Percentiles rank a stretch among this genome's conserved stretches.
phyloP scores from a whole-genome alignment of 352 stramenopile genomes.

The Elongisporangium prolatum region DNA sequence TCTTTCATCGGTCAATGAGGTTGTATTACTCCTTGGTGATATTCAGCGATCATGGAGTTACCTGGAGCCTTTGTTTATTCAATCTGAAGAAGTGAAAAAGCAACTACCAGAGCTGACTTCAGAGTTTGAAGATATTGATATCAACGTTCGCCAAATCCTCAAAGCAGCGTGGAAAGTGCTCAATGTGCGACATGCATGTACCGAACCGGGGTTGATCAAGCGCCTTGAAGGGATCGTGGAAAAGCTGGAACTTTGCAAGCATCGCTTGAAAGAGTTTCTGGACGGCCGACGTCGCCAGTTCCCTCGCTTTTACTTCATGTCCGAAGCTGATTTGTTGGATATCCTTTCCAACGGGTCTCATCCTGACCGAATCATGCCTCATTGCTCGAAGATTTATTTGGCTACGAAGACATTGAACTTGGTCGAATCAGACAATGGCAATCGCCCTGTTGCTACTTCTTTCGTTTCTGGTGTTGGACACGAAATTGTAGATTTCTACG shows the following conservation, averaged over 20 bases:
- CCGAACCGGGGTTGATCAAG: conserved; percentile 82
- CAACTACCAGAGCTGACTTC: conserved; percentile 92
- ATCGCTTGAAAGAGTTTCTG: conserved; percentile 93
- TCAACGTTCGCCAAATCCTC: conserved; percentile 88
- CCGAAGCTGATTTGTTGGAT: conserved; percentile 90
- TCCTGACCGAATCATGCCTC: conserved; percentile 92
- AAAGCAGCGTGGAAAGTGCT: conserved; percentile 81
- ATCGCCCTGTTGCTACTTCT: conserved; percentile 80
- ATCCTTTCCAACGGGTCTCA: conserved; percentile 95
- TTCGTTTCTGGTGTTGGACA: conserved; percentile 94
- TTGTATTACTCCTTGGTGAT: conserved; percentile 91
- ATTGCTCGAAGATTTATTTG: conserved; percentile 96
- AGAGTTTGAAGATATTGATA: conserved; percentile 93
- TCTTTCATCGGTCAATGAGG: conserved; percentile 89
- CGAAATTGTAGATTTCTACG: conserved; percentile 92
- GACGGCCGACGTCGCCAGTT: conserved; percentile 93
- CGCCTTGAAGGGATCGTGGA: conserved; percentile 90
- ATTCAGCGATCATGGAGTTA: conserved; percentile 97
- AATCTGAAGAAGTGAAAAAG: conserved; percentile 95
- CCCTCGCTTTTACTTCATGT: conserved; percentile 92
- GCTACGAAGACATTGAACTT: conserved; percentile 91
- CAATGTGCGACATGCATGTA: conserved; percentile 91
- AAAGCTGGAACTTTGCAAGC: conserved; percentile 93
- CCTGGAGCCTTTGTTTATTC: conserved; percentile 94
- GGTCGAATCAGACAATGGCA: conserved; percentile 41